Conservation (phyloP, 257 asterid species). For the Rehmannia glutinosa region DNA sequence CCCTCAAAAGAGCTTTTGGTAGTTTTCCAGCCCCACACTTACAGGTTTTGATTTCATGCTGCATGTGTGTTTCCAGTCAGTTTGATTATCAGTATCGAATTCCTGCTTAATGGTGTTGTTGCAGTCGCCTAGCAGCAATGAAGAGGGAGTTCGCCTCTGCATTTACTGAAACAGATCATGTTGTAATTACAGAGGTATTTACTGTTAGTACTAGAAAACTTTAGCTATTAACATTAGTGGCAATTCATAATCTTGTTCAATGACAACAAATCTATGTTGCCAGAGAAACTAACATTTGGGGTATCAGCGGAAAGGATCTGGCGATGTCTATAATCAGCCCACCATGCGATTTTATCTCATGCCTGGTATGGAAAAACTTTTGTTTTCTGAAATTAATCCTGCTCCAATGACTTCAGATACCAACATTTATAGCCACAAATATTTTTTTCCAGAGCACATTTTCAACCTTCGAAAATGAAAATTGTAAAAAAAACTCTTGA, state of each 20-base stretch:
- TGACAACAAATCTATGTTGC: slow-evolving; percentile 30
- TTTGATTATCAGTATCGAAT: background rate
- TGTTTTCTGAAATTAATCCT: no score
- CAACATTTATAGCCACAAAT: background rate
- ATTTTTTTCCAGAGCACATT: background rate
- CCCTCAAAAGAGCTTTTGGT: slow-evolving; percentile 32
- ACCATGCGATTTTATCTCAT: slow-evolving; percentile 27
- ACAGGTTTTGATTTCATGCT: slow-evolving; percentile 19
- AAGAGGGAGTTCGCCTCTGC: slow-evolving; percentile 34
- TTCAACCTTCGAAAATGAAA: background rate
- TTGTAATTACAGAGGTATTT: slow-evolving; percentile 37
- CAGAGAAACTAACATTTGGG: slow-evolving; percentile 28
- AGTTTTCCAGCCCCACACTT: slow-evolving; percentile 41
- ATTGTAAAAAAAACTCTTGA: no score
- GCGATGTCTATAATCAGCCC: slow-evolving; percentile 29
- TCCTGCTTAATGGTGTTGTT: background rate
- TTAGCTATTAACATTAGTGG: background rate
- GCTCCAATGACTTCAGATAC: background rate
- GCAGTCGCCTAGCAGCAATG: slow-evolving; percentile 36
- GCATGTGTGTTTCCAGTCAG: background rate
- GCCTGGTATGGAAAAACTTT: slow-evolving; percentile 30
- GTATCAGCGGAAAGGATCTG: slow-evolving; percentile 26
- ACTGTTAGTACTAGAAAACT: background rate
- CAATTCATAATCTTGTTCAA: background rate
- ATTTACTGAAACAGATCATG: slow-evolving; percentile 28